Base-by-base conservation (phyloP, 164 flowering plant species). In the Nelumbo lutea region DNA sequence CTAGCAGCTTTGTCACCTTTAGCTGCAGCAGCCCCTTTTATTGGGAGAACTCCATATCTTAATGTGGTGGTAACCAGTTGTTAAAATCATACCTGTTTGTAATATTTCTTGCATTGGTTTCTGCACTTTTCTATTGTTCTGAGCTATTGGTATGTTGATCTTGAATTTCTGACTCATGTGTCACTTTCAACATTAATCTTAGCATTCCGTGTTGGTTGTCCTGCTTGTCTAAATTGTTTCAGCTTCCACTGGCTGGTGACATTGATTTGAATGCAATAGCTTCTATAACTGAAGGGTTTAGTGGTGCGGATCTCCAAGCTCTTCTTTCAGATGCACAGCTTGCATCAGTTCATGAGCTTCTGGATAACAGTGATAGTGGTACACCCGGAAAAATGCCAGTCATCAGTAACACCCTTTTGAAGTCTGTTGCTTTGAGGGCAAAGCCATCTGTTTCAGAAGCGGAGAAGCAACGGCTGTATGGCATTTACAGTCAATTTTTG, bases 241-340 rank as follows among this genome's bases (percentile, higher is more conserved):
- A 93, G 98, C 86, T 95, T 67, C 95, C 93, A 48, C 64, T 91
- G 77, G 90, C 87, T 39, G 58, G 64, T 71, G 91, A 87, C 72
- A 87, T 89, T 69, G 89, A 90, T 68, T 77, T 95, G 79, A 88
- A 79, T 10, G 77, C 81, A 56, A 78, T 90, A 70, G 96, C 98
- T 65, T 65, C 74, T 70, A 73, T 83, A 78, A 92, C 98, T n/a
- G 94, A 90, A 68, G 98, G 98, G 63, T 92, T 91, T 56, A 95
- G 97, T 69, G 98, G 98, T 60, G 98, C 98, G 43, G 98, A 95
- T 70, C 94, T 95, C 52, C 96, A 92, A 80, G 98, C 98, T 44
- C 90, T 95, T 66, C 87, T 95, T 39, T 95, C 97, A 43, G 98
- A 91, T 79, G 88, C 96, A 39, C 97, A 95, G 75, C 92, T 92